Conservation (phyloP, 2,329 filamentous ascomycete genomes). For the Juglanconis oblonga region DNA sequence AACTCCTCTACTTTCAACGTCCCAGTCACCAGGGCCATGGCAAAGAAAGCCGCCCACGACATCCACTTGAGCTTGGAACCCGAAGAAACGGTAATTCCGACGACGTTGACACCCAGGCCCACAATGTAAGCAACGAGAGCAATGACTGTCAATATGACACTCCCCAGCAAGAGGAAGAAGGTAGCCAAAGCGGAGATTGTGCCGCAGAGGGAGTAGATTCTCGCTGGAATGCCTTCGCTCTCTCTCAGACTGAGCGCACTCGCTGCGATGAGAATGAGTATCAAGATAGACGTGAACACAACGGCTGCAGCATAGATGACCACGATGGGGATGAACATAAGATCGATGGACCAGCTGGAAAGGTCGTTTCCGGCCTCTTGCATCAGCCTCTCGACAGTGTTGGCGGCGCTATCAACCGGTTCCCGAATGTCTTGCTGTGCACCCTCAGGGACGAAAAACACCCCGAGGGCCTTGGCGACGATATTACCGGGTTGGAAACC, state of each 20-base stretch:
- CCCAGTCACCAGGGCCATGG: conserved; percentile 6
- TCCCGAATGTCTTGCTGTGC: conserved; percentile 10
- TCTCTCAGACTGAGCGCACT: not conserved
- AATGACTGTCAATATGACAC: conserved; percentile 15
- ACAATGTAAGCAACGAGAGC: conserved; percentile 10
- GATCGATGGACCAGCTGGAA: conserved; percentile 11
- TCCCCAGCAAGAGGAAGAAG: conserved; percentile 16
- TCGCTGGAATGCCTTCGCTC: conserved; percentile 2
- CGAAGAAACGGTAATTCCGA: conserved; percentile 15
- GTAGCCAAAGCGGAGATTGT: conserved; percentile 5
- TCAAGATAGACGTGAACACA: conserved; percentile 9
- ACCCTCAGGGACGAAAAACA: conserved; percentile 15
- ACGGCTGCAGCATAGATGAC: conserved; percentile 12
- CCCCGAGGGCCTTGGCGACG: conserved; percentile 15
- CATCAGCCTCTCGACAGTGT: conserved; percentile 14
- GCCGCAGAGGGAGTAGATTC: conserved; percentile 11
- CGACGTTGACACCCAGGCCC: conserved; percentile 7
- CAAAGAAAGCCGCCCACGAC: conserved; percentile 15
- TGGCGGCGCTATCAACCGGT: conserved; percentile 13
- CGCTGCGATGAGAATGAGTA: conserved; percentile 10
- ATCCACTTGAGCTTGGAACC: conserved; percentile 17
- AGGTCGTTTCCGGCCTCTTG: conserved; percentile 11
- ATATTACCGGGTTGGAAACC: conserved; percentile 16
- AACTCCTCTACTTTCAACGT: conserved; percentile 15
- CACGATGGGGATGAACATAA: conserved; percentile 18